Conservation (phyloP, 192 early-diverging fungal species). For the Thamnidium elegans region DNA sequence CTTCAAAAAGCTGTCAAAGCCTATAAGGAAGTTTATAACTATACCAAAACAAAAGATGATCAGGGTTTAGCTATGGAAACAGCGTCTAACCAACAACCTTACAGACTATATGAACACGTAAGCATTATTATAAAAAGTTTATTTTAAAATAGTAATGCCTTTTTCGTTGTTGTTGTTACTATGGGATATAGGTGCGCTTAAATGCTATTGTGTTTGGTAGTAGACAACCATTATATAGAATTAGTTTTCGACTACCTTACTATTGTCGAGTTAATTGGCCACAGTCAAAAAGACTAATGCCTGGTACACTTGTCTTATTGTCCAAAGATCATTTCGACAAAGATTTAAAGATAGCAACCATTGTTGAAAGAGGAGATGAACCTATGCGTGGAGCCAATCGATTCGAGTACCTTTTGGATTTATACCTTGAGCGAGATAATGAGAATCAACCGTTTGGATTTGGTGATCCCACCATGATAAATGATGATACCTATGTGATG, state of each 20-base stretch:
- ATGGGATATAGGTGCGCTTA: constrained; percentile 46
- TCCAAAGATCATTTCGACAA: constrained; percentile 48
- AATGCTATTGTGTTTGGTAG: constrained; percentile 42
- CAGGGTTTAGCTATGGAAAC: not conserved
- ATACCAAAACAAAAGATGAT: not conserved
- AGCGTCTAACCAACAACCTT: not conserved
- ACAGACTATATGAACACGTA: constrained; percentile 34
- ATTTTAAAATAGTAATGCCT: no score
- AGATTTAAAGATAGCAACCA: constrained; percentile 45
- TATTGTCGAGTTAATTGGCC: constrained; percentile 45
- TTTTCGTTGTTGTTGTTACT: no score
- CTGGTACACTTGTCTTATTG: constrained; percentile 53
- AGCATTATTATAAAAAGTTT: not conserved
- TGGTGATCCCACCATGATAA: constrained; percentile 20
- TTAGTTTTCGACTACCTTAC: constrained; percentile 43
- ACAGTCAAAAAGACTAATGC: constrained; percentile 50
- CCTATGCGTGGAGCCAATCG: constrained; percentile 38
- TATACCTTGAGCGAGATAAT: constrained; percentile 29
- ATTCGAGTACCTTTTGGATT: constrained; percentile 33
- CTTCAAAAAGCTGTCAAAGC: constrained; percentile 43
- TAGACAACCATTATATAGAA: constrained; percentile 42
- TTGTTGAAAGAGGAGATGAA: constrained; percentile 45
- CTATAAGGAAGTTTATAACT: constrained; percentile 9
- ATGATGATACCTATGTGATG: constrained; percentile 35
- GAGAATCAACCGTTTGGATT: constrained; percentile 28